Base-by-base conservation (phyloP, 371 early-diverging fungal species). In the Syncephalastrum monosporum region DNA sequence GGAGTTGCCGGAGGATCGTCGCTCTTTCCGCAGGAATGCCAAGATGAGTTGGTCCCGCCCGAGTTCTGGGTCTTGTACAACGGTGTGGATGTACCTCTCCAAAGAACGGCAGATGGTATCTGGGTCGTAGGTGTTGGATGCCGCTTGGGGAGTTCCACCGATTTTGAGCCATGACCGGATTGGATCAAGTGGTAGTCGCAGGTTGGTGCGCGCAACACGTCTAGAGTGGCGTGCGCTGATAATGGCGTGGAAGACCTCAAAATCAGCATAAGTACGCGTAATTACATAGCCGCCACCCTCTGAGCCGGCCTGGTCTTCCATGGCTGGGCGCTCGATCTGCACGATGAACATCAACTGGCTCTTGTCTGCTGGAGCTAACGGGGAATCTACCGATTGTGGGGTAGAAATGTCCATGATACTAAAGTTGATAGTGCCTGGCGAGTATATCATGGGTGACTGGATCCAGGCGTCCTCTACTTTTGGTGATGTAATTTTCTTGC, bases 271-370 rank as follows among this genome's bases (percentile, higher is more conserved):
- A 2, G 68, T 69, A 21, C 79, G 59, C 13, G 77, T 76, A 24
- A 79, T 74, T 2, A 79, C 77, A 59, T 79, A 79, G 0, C 79
- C 79, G 14, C 76, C 76, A 2, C 79, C 79, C 54, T 79, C 79
- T 5, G 79, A 76, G 5, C 67, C 68, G 7, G 66, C 33, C 21
- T 64, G 60, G 5, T 67, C 69, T 15, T 69, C 60, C 27, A 60
- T 57, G 0, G 67, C 66, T 3, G 76, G 72, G 21, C 79, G 60
- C 42, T 79, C 79, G 44, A 79, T 79, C 47, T 79, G 79, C 1
- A 79, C 65, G 42, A 79, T 70, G 24, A 67, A 79, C 16, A 67
- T 55, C 15, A 76, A 47, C 15, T 64, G 64, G 8, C 54, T 53
- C 50, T 68, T 71, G n/a, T 71, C 57, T 8, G 55, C 41, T 5